Base-by-base conservation (phyloP, 2,329 filamentous ascomycete genomes). In the Chaetomium olivaceum region DNA sequence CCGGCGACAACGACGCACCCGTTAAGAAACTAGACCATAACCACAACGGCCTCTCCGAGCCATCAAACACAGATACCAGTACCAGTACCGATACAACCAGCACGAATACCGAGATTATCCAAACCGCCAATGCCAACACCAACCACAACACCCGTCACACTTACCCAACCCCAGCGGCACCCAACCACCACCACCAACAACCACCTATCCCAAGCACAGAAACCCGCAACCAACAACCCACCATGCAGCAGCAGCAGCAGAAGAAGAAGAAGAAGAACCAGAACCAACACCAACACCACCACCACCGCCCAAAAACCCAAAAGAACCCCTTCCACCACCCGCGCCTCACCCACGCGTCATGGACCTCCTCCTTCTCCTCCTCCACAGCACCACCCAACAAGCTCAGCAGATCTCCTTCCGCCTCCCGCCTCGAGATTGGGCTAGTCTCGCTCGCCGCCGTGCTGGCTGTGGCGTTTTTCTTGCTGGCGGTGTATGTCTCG, bases 351-450 rank as follows among this genome's bases (percentile, higher is more conserved):
- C 56, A 43, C 39, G 39, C 39, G 2, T n/a, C 39, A 43, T 43
- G 16, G 19, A 31, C 23, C 33, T 39, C 31, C 3, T 9, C 31
- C 2, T n/a, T n/a, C n/a, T n/a, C n/a, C n/a, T n/a, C n/a, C 7
- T 31, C 31, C 7, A 31, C 31, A 31, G 31, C 31, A 31, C 31
- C 11, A 27, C 21, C 33, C 31, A 31, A 31, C 31, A 31, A 16
- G 12, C 12, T 5, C 54, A 55, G 16, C 36, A 9, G 8, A 16
- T 31, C 31, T 11, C 73, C 76, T 14, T 5, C 36, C n/a, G 67
- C 73, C 39, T 73, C 68, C 62, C 72, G 72, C 52, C 63, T 76
- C 43, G 76, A 79, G 68, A 77, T 79, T 54, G 59, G 75, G 46
- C 67, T 78, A 29, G 68, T 80, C 29, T 76, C 77, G 14, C 64